Percentiles rank a stretch among this genome's conserved stretches.
Evolutionary conservation across 2,329 filamentous ascomycete species (phyloP).

Genomic region (Fusarium anguioides): DNA sequence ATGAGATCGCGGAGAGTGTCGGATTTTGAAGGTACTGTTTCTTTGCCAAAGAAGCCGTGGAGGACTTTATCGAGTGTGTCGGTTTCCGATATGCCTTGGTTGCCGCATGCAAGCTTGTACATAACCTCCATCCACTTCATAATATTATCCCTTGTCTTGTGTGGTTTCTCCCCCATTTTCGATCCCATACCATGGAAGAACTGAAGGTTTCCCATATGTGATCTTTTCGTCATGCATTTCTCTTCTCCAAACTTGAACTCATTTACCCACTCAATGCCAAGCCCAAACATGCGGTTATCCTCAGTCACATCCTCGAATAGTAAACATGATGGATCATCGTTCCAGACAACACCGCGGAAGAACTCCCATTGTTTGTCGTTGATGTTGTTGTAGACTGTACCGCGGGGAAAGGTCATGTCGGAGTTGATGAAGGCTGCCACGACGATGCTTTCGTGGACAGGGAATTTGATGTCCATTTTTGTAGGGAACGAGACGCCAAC

Average conservation of each 20-base stretch:
- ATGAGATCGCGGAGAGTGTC: conserved; percentile 20
- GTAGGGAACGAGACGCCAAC: conserved; percentile 18
- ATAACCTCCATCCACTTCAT: conserved; percentile 31
- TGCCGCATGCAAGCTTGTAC: conserved; percentile 31
- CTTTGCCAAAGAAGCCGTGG: neutral
- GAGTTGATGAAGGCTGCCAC: conserved; percentile 27
- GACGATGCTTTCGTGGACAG: conserved; percentile 27
- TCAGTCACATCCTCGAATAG: conserved; percentile 15
- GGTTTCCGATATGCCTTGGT: neutral
- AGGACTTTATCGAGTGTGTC: neutral
- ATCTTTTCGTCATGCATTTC: conserved; percentile 28
- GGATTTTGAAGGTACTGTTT: neutral
- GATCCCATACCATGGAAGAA: conserved; percentile 34
- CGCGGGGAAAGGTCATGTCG: conserved; percentile 22
- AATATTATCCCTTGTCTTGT: conserved; percentile 10
- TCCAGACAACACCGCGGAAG: conserved; percentile 31
- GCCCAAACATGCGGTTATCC: conserved; percentile 22
- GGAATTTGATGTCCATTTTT: conserved; percentile 20
- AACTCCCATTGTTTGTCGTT: conserved; percentile 33
- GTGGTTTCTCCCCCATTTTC: conserved; percentile 10
- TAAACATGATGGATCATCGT: conserved; percentile 29
- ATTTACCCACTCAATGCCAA: conserved; percentile 18
- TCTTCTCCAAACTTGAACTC: conserved; percentile 26
- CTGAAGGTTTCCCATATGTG: conserved; percentile 32
- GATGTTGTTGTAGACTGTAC: conserved; percentile 34